These are phyloP conservation scores for Penstemon barbatus DNA, from an alignment of 257 asterid genomes.

Conservation along the genomic window DNA sequence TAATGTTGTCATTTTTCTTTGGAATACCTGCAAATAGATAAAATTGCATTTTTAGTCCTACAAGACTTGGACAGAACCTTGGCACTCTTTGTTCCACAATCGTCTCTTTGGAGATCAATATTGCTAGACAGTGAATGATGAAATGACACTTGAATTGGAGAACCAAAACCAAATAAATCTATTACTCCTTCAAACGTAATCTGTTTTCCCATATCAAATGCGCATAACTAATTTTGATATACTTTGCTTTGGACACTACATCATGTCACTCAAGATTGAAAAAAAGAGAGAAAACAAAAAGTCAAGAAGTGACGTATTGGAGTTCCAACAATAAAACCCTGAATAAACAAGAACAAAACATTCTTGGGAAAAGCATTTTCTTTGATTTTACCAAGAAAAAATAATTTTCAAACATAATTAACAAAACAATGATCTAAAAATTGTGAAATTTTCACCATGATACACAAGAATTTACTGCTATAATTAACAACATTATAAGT, in stretches of 20 bases:
- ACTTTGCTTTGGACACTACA: neutral
- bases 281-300: neutral
- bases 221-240: neutral
- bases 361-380: neutral
- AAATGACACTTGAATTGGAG: neutral
- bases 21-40: too few relatives aligned
- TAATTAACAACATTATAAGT: too few relatives aligned
- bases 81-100: too few relatives aligned
- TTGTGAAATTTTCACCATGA: neutral
- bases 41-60: too few relatives aligned
- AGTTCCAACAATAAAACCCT: neutral
- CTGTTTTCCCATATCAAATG: neutral
- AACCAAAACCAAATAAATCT: neutral
- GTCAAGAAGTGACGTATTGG: neutral
- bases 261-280: neutral
- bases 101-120: too few relatives aligned
- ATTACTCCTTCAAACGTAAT: neutral
- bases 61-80: too few relatives aligned
- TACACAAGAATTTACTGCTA: neutral
- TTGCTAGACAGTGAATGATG: too few relatives aligned
- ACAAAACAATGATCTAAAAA: neutral
- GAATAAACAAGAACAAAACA: neutral
- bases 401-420: neutral
- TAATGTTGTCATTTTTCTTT: too few relatives aligned
- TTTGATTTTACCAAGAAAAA: neutral